phyloP scores from a whole-genome alignment of 495 filamentous ascomycete genomes.

The Sabuloglossum arenarium region DNA sequence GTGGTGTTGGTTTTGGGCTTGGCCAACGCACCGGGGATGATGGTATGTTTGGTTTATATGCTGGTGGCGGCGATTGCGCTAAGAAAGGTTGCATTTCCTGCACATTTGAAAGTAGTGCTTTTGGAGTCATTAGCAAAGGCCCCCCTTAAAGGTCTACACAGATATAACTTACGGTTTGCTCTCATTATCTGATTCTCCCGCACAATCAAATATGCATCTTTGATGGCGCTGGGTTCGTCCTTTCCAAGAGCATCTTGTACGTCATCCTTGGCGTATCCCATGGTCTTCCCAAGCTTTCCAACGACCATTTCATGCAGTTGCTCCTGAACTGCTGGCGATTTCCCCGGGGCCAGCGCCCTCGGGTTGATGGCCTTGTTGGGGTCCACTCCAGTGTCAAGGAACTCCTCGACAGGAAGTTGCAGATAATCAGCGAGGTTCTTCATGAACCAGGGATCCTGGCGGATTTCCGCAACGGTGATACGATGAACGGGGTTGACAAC shows the following conservation, averaged over 20 bases:
- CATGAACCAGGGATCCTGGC: conserved; percentile 86
- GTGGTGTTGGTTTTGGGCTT: not conserved
- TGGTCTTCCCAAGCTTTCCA: conserved; percentile 85
- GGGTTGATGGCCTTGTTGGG: conserved; percentile 73
- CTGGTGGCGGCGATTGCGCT: conserved; percentile 31
- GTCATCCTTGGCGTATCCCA: conserved; percentile 91
- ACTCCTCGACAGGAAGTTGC: conserved; percentile 77
- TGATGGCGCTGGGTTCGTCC: conserved; percentile 89
- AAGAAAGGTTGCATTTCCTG: conserved; percentile 25
- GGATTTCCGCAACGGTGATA: conserved; percentile 82
- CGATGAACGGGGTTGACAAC: conserved; percentile 86
- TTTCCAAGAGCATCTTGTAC: conserved; percentile 82
- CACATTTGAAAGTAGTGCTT: conserved; percentile 25
- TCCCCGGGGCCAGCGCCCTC: conserved; percentile 52
- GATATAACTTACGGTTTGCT: conserved; percentile 50
- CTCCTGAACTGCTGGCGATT: conserved; percentile 56
- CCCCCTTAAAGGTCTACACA: not conserved
- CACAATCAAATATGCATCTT: conserved; percentile 95
- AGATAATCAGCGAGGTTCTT: conserved; percentile 71
- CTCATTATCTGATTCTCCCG: conserved; percentile 97
- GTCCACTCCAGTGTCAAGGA: conserved; percentile 80
- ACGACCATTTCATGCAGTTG: conserved; percentile 83
- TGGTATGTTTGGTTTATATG: conserved; percentile 21
- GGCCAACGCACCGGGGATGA: not conserved
- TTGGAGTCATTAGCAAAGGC: not conserved